Conservation (phyloP, 2,329 filamentous ascomycete species). For the Exophiala sideris region DNA sequence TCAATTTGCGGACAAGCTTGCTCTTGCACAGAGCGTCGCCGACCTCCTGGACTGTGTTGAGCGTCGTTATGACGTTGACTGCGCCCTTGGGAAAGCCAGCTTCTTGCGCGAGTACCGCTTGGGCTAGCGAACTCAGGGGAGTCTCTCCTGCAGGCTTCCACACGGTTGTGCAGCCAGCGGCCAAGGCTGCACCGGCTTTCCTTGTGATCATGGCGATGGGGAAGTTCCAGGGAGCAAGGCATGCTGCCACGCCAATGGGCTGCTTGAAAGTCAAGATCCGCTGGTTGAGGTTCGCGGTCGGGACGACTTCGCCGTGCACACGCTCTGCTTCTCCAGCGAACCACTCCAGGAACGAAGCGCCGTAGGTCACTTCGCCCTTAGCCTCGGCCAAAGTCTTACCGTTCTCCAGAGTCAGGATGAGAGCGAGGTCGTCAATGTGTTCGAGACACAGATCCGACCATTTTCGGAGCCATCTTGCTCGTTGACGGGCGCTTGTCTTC, state of each 20-base stretch:
- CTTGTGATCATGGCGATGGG: constrained; percentile 66
- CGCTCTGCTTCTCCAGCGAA: constrained; percentile 52
- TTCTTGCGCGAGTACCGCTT: constrained; percentile 33
- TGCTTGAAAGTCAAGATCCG: constrained; percentile 76
- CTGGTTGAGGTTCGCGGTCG: constrained; percentile 65
- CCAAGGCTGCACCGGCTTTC: constrained; percentile 36
- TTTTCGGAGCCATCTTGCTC: constrained; percentile 61
- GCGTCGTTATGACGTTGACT: constrained; percentile 43
- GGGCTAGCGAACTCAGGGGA: constrained; percentile 34
- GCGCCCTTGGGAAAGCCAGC: constrained; percentile 37
- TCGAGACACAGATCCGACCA: constrained; percentile 66
- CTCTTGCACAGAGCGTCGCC: constrained; percentile 47
- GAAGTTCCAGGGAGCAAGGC: constrained; percentile 91
- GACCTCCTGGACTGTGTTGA: constrained; percentile 73
- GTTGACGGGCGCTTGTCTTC: constrained; percentile 58
- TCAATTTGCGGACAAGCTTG: constrained; percentile 31
- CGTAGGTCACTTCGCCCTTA: constrained; percentile 48
- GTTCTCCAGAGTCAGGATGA: constrained; percentile 58
- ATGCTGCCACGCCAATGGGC: constrained; percentile 76
- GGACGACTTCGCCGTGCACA: constrained; percentile 52
- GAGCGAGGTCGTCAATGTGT: constrained; percentile 57
- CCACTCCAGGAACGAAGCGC: constrained; percentile 51
- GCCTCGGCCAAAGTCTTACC: constrained; percentile 56
- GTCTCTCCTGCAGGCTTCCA: constrained; percentile 38
- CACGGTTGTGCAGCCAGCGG: constrained; percentile 39